phyloP scores from a whole-genome alignment of 148 eudicot species.

The Bassia scoparia region DNA sequence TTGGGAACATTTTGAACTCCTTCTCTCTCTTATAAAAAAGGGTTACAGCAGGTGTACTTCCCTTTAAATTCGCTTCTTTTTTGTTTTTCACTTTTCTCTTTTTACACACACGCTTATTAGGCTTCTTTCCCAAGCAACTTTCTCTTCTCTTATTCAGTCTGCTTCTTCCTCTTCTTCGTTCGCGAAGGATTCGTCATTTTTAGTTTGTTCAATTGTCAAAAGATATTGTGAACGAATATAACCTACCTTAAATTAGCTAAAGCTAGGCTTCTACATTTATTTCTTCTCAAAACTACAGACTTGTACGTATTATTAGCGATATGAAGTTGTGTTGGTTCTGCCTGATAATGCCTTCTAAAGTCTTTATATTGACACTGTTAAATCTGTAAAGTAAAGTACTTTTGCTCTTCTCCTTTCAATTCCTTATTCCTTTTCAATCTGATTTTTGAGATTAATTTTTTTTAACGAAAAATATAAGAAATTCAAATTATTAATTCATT shows the following conservation, averaged over 20 bases:
- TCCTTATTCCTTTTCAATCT: neutral
- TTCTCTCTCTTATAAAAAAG: neutral
- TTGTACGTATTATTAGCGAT: too few relatives aligned
- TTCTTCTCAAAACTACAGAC: too few relatives aligned
- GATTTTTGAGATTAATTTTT: neutral
- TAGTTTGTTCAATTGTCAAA: too few relatives aligned
- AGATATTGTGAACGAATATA: too few relatives aligned
- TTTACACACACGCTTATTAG: neutral
- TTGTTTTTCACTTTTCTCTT: neutral
- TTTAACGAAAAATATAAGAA: too few relatives aligned
- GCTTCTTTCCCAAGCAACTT: neutral
- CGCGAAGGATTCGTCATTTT: too few relatives aligned
- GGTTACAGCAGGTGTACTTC: neutral
- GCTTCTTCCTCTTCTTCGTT: too few relatives aligned
- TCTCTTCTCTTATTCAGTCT: neutral
- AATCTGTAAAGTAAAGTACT: slow-evolving; percentile 49
- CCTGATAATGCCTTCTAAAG: slow-evolving; percentile 79
- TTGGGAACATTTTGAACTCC: too few relatives aligned
- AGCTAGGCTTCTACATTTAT: too few relatives aligned
- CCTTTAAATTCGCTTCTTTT: neutral
- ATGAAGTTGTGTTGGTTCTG: slow-evolving; percentile 91
- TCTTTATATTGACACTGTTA: slow-evolving; percentile 76
- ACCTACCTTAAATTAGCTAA: too few relatives aligned
- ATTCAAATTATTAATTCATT: too few relatives aligned
- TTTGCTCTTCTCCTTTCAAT: neutral